These are phyloP conservation scores for Hypholoma fasciculare DNA, from an alignment of 768 basidiomycete genomes.

Conservation along the genomic window DNA sequence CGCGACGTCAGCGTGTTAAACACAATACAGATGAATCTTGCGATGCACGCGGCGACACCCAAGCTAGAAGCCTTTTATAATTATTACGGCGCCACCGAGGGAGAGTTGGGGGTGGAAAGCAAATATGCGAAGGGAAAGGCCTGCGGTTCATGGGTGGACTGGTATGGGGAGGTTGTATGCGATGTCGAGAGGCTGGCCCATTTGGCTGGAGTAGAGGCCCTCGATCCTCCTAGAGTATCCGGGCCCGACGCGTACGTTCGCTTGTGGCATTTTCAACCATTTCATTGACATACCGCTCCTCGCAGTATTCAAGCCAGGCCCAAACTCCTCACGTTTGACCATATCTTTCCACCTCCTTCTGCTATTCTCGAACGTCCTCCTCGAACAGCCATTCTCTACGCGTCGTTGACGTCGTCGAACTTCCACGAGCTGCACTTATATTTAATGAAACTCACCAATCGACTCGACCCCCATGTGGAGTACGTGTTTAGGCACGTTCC, in stretches of 20 bases:
- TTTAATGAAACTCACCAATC: constrained; percentile 51
- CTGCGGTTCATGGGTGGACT: constrained; percentile 81
- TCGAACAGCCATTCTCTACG: constrained; percentile 79
- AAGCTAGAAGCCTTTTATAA: constrained; percentile 84
- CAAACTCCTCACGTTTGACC: constrained; percentile 74
- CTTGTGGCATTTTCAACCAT: neutral
- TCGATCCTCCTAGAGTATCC: constrained; percentile 35
- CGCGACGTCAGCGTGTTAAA: constrained; percentile 49
- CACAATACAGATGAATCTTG: constrained; percentile 70
- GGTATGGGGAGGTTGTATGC: constrained; percentile 77
- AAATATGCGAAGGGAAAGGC: constrained; percentile 19
- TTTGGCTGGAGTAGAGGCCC: constrained; percentile 51
- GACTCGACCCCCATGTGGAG: constrained; percentile 50
- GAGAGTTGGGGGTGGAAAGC: constrained; percentile 14
- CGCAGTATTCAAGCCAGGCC: constrained; percentile 37
- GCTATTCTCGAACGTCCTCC: constrained; percentile 45
- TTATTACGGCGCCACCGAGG: constrained; percentile 51
- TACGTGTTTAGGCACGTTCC: constrained; percentile 79
- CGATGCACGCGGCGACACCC: constrained; percentile 76
- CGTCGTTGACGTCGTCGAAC: constrained; percentile 58
- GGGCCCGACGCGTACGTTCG: constrained; percentile 27
- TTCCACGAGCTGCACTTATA: constrained; percentile 73
- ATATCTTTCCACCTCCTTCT: constrained; percentile 57
- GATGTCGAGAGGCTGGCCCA: constrained; percentile 58
- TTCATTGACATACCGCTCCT: neutral